Percentiles rank a stretch among this genome's conserved stretches.
Conservation (phyloP, 768 basidiomycete genomes). For the Boletellus sp. region DNA sequence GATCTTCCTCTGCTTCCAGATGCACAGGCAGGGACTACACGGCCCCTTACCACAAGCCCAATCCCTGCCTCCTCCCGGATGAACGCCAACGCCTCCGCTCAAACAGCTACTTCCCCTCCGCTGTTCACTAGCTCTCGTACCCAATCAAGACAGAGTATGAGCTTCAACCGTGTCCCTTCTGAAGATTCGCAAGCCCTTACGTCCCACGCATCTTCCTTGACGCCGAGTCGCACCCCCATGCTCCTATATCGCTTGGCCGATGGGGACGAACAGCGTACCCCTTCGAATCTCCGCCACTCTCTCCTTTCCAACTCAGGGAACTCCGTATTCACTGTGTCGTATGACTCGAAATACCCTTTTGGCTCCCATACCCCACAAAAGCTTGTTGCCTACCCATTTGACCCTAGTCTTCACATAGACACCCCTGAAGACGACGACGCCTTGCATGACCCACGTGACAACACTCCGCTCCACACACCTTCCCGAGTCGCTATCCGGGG, state of each 20-base stretch:
- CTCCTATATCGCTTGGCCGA: slow-evolving; percentile 57
- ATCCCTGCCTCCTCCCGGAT: slow-evolving; percentile 51
- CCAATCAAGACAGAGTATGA: slow-evolving; percentile 38
- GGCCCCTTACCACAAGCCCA: slow-evolving; percentile 21
- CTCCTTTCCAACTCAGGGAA: slow-evolving; percentile 52
- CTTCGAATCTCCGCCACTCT: slow-evolving; percentile 39
- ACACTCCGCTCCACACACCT: slow-evolving; percentile 24
- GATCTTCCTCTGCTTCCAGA: slow-evolving; percentile 32
- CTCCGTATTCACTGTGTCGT: slow-evolving; percentile 44
- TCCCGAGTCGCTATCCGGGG: slow-evolving; percentile 42
- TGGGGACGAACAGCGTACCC: slow-evolving; percentile 34
- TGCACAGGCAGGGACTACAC: slow-evolving; percentile 14
- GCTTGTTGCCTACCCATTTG: slow-evolving; percentile 70
- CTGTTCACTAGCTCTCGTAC: slow-evolving; percentile 34
- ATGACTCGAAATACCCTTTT: slow-evolving; percentile 65
- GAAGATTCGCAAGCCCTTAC: slow-evolving; percentile 44
- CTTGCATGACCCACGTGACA: slow-evolving; percentile 57
- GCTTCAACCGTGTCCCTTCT: slow-evolving; percentile 42
- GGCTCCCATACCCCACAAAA: slow-evolving; percentile 29
- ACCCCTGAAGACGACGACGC: slow-evolving; percentile 70
- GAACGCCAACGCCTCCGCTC: slow-evolving; percentile 39
- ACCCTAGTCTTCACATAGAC: slow-evolving; percentile 57
- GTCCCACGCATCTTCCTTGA: slow-evolving; percentile 17
- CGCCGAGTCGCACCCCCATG: slow-evolving; percentile 52
- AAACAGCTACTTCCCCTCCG: slow-evolving; percentile 6